Evolutionary conservation across 768 basidiomycete genomes (phyloP).

Genomic region (Gautieria morchelliformis): DNA sequence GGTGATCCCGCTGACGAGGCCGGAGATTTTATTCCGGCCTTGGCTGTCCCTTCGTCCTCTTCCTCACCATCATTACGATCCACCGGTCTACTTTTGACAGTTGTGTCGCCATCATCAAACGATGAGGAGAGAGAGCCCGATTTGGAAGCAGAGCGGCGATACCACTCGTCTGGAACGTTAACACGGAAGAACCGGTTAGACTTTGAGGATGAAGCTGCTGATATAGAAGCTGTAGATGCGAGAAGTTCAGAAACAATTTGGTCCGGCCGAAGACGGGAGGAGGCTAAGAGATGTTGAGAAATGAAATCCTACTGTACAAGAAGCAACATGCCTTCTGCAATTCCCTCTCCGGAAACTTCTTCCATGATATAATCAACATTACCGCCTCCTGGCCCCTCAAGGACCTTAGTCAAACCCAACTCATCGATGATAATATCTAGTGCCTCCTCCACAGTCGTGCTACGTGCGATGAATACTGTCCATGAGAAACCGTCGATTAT

Average conservation of each 20-base stretch:
- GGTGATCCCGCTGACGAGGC: constrained; percentile 14
- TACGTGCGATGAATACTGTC: constrained; percentile 54
- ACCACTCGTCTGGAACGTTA: constrained; percentile 76
- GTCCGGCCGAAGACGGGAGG: not conserved
- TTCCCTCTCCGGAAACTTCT: constrained; percentile 49
- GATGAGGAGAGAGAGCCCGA: constrained; percentile 40
- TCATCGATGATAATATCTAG: constrained; percentile 45
- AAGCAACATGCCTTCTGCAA: constrained; percentile 42
- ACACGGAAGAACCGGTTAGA: constrained; percentile 42
- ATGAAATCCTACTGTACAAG: constrained; percentile 31
- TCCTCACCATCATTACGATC: constrained; percentile 32
- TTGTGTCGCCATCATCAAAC: constrained; percentile 41
- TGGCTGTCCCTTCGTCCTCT: constrained; percentile 57
- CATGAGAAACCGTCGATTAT: constrained; percentile 65
- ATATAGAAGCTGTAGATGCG: constrained; percentile 12
- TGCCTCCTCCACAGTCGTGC: constrained; percentile 45
- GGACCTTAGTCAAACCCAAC: constrained; percentile 56
- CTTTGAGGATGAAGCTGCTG: constrained; percentile 30
- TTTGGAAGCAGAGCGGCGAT: constrained; percentile 44
- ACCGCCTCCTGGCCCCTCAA: constrained; percentile 61
- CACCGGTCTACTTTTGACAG: constrained; percentile 19
- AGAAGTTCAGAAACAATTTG: constrained; percentile 1
- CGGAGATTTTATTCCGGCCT: constrained; percentile 17
- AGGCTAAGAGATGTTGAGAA: constrained; percentile 28
- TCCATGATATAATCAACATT: constrained; percentile 66